These are phyloP conservation scores for Pseudisothecium myosuroides DNA, from an alignment of 225 moss, liverwort and hornwort species.

Conservation along the genomic window DNA sequence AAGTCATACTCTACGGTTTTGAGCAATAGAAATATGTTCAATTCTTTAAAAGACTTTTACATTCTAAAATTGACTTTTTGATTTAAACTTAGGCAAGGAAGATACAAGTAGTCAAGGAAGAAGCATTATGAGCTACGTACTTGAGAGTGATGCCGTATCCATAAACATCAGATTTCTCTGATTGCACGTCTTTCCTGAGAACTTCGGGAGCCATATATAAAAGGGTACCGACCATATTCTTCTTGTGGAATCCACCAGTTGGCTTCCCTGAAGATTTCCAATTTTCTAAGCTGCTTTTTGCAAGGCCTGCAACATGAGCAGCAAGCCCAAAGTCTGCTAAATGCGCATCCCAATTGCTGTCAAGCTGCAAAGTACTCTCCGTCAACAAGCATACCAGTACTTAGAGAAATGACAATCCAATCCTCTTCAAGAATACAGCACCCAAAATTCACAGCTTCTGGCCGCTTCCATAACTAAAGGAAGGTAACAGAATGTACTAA, in stretches of 20 bases:
- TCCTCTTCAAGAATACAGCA: background rate
- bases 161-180: constrained; percentile 58
- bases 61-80: background rate
- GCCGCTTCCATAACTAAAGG: too few relatives aligned
- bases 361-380: constrained; percentile 25
- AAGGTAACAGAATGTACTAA: too few relatives aligned
- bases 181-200: constrained; percentile 50
- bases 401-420: background rate
- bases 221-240: constrained; percentile 56
- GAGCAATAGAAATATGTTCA: background rate
- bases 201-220: constrained; percentile 58
- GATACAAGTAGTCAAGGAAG: background rate
- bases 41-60: background rate
- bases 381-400: background rate
- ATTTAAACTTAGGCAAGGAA: background rate
- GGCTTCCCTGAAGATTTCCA: constrained; percentile 53
- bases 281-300: constrained; percentile 23
- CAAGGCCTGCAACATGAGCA: constrained; percentile 20
- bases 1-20: background rate
- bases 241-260: constrained; percentile 58
- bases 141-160: constrained; percentile 58
- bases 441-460: background rate
- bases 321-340: constrained; percentile 59
- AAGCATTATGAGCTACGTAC: constrained; percentile 6
- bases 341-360: constrained; percentile 47